phyloP scores from a whole-genome alignment of 225 moss, liverwort and hornwort genomes.

The Physcomitrium patens region DNA sequence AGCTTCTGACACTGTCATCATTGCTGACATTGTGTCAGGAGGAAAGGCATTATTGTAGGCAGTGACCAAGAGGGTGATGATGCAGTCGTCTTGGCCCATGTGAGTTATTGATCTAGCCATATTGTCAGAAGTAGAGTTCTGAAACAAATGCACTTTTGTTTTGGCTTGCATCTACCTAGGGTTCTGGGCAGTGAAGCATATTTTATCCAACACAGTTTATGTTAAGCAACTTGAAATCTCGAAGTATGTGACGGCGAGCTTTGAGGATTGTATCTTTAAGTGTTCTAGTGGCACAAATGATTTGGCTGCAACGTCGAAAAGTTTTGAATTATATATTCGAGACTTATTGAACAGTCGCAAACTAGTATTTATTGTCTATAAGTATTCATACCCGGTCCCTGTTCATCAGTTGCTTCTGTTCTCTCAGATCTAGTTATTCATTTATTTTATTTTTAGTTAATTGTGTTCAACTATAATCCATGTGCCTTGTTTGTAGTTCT shows the following conservation, averaged over 20 bases:
- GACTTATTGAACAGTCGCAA: not conserved
- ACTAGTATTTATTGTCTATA: not conserved
- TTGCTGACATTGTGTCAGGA: slow-evolving; percentile 35
- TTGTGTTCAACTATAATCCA: not conserved
- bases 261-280: too few species aligned
- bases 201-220: not conserved
- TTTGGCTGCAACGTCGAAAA: too few species aligned
- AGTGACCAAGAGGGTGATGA: slow-evolving; percentile 82
- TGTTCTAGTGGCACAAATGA: too few species aligned
- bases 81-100: slow-evolving; percentile 69
- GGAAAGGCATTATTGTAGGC: slow-evolving; percentile 72
- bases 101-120: slow-evolving; percentile 12
- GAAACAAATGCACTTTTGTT: not conserved
- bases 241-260: too few species aligned
- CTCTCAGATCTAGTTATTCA: not conserved
- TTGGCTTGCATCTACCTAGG: not conserved
- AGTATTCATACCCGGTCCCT: not conserved
- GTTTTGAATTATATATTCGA: too few species aligned
- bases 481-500: not conserved
- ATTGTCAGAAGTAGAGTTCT: not conserved
- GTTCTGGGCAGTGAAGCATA: not conserved
- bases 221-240: not conserved
- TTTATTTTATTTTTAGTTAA: not conserved
- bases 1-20: not conserved
- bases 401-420: not conserved